Evolutionary conservation across 129 eudicot genomes (phyloP).

Genomic region (Flaveria sonorensis): DNA sequence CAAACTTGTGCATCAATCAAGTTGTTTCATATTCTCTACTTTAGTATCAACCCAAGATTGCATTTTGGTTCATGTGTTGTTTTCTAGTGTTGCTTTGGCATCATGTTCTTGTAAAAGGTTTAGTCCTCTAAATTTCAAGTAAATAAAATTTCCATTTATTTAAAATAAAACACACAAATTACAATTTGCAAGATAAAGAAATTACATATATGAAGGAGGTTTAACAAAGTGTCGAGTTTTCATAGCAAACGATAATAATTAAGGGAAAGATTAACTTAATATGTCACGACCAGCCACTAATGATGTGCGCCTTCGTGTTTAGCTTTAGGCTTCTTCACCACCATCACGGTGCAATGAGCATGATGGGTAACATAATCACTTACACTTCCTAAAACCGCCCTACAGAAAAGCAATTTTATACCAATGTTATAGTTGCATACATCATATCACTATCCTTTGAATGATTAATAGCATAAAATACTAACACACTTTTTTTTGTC

Average conservation of each 20-base stretch:
- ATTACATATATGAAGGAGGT: conserved; percentile 8
- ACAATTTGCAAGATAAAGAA: conserved; percentile 15
- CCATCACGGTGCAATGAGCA: conserved; percentile 70
- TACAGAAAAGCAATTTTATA: conserved; percentile 7
- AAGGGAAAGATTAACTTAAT: not conserved
- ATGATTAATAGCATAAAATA: not conserved
- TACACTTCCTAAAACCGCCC: conserved; percentile 76
- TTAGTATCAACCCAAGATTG: conserved; percentile 17
- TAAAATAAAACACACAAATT: conserved; percentile 6
- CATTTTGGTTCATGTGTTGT: conserved; percentile 8
- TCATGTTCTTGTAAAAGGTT: conserved; percentile 30
- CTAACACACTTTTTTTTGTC: too few species aligned
- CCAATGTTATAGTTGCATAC: not conserved
- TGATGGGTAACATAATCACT: conserved; percentile 72
- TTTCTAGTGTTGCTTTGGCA: conserved; percentile 21
- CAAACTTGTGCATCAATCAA: conserved; percentile 32
- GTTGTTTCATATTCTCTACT: conserved; percentile 21
- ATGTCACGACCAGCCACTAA: not conserved
- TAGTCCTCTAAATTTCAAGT: conserved; percentile 17
- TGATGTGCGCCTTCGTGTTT: conserved; percentile 22
- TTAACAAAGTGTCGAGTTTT: not conserved
- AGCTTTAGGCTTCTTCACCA: conserved; percentile 59
- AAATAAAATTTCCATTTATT: not conserved
- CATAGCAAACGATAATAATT: not conserved
- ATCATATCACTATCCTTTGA: not conserved